Percentiles rank a stretch among this genome's conserved stretches.
These are phyloP conservation scores for Eucalyptus erythrocorys DNA, from an alignment of 345 rosid species.

Conservation along the genomic window DNA sequence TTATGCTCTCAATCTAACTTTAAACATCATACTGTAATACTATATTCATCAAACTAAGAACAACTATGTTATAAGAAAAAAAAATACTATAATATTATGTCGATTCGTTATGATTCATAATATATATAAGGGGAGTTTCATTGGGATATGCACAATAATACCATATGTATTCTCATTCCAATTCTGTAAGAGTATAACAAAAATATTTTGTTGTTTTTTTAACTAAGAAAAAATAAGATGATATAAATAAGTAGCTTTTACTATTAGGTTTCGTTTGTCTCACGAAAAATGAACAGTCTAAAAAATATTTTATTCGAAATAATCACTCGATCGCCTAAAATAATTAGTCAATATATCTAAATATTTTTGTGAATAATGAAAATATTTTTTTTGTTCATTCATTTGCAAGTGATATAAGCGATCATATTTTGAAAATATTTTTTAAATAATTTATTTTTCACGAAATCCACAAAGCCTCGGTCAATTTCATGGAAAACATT, in stretches of 20 bases:
- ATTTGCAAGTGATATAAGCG: neutral
- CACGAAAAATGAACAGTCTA: neutral
- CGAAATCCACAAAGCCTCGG: rapidly evolving
- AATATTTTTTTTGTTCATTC: neutral
- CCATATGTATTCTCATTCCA: neutral
- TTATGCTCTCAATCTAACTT: neutral
- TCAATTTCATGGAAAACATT: neutral
- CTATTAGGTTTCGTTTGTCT: neutral
- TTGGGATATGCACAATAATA: neutral
- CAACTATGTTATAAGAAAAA: neutral
- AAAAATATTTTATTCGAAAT: neutral
- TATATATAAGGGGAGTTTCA: neutral
- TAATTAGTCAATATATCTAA: too few species aligned
- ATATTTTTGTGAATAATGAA: neutral
- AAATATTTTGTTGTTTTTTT: neutral
- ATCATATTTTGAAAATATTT: neutral
- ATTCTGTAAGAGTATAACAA: neutral
- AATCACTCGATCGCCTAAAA: neutral
- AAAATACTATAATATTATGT: neutral
- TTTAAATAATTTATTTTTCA: rapidly evolving
- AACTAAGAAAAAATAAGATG: neutral
- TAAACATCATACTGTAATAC: neutral
- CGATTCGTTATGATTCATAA: neutral
- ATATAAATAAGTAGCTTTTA: neutral
- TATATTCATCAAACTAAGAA: neutral